phyloP scores from a whole-genome alignment of 164 flowering plant species.

The Taxillus chinensis region DNA sequence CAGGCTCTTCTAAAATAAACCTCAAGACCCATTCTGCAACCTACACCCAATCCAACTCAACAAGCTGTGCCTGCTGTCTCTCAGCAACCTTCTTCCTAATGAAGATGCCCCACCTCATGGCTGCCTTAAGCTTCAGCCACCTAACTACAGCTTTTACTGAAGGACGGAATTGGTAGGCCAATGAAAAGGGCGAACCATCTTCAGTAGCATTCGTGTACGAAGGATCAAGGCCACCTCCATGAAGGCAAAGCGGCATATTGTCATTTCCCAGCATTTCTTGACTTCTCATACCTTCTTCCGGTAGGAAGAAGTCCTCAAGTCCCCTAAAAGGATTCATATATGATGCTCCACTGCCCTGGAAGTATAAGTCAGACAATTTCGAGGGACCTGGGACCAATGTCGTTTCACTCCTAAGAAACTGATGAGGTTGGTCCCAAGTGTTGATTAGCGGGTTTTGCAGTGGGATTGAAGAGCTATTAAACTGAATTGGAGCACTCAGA shows the following conservation, averaged over 20 bases:
- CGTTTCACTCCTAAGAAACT: slow-evolving; percentile 24
- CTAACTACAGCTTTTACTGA: slow-evolving; percentile 96
- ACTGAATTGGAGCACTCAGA: slow-evolving; percentile 36
- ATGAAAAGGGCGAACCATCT: slow-evolving; percentile 32
- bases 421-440: slow-evolving; percentile 30
- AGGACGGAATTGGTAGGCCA: slow-evolving; percentile 35
- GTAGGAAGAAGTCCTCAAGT: slow-evolving; percentile 54
- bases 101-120: slow-evolving; percentile 94
- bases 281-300: slow-evolving; percentile 87
- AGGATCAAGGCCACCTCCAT: slow-evolving; percentile 53
- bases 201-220: slow-evolving; percentile 26
- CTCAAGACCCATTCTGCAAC: background rate
- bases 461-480: slow-evolving; percentile 29
- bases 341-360: slow-evolving; percentile 30
- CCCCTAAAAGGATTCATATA: slow-evolving; percentile 32
- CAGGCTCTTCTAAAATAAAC: too few relatives aligned
- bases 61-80: slow-evolving; percentile 67
- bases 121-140: slow-evolving; percentile 96
- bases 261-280: slow-evolving; percentile 94
- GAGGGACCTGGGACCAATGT: slow-evolving; percentile 27
- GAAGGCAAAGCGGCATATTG: slow-evolving; percentile 91
- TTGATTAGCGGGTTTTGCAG: slow-evolving; percentile 33
- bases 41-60: slow-evolving; percentile 68
- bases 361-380: slow-evolving; percentile 7
- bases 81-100: slow-evolving; percentile 89